These are phyloP conservation scores for Hylodesmum podocarpum DNA, from an alignment of 306 rosid species.

Conservation along the genomic window DNA sequence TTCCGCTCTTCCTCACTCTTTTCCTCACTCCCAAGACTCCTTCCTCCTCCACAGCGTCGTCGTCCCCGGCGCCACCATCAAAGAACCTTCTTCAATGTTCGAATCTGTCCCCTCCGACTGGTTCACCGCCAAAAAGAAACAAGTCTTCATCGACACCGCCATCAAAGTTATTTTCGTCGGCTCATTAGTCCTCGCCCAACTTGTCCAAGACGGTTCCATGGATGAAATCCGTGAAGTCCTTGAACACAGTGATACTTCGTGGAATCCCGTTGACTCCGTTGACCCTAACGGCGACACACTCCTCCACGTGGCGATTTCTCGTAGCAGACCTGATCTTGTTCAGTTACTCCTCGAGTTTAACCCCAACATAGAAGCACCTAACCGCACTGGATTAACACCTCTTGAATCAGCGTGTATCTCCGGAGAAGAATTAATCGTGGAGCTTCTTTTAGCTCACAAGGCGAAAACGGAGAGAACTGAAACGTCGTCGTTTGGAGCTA, in stretches of 20 bases:
- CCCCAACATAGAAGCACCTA: conserved; percentile 52
- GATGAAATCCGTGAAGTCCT: conserved; percentile 67
- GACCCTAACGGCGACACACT: conserved; percentile 55
- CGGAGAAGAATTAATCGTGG: conserved; percentile 63
- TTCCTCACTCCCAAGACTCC: conserved; percentile 56
- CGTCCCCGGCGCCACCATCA: conserved; percentile 72
- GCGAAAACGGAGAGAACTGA: conserved; percentile 56
- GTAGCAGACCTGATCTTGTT: conserved; percentile 58
- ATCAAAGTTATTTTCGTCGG: conserved; percentile 69
- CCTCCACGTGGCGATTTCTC: conserved; percentile 60
- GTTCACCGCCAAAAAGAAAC: conserved; percentile 76
- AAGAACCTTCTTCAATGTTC: conserved; percentile 54
- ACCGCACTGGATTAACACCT: conserved; percentile 42
- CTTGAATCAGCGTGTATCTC: conserved; percentile 51
- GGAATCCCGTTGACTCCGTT: conserved; percentile 57
- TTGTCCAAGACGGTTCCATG: conserved; percentile 58
- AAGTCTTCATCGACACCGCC: conserved; percentile 74
- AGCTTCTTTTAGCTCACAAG: conserved; percentile 62
- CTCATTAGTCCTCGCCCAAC: conserved; percentile 46
- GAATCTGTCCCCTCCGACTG: conserved; percentile 69
- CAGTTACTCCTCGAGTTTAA: conserved; percentile 71
- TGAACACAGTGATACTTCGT: conserved; percentile 53
- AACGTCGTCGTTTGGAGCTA: conserved; percentile 50
- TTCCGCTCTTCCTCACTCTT: conserved; percentile 51
- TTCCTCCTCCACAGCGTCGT: conserved; percentile 85